phyloP scores from a whole-genome alignment of 2,329 filamentous ascomycete species.

The Passalora sequoiae region DNA sequence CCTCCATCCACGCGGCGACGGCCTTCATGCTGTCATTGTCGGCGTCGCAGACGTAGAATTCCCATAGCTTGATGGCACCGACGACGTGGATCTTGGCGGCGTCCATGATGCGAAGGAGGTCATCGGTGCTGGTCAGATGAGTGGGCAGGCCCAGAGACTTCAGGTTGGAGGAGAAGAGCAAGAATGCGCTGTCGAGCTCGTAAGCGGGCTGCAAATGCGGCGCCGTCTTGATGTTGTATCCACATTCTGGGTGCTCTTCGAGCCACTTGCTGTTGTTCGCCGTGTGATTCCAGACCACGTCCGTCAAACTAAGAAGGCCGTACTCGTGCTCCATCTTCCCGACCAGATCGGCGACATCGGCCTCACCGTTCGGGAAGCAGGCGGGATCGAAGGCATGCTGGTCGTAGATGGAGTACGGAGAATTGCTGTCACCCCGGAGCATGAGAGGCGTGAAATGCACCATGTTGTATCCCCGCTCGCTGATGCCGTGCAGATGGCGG shows the following conservation, averaged over 20 bases:
- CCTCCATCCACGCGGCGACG: slow-evolving; percentile 65
- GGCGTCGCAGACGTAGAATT: slow-evolving; percentile 83
- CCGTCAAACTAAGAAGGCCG: slow-evolving; percentile 80
- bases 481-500: slow-evolving; percentile 79
- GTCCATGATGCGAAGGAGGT: slow-evolving; percentile 76
- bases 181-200: slow-evolving; percentile 71
- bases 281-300: slow-evolving; percentile 97
- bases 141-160: slow-evolving; percentile 67
- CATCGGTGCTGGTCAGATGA: slow-evolving; percentile 62
- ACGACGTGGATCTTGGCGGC: slow-evolving; percentile 77
- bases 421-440: slow-evolving; percentile 83
- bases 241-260: slow-evolving; percentile 86
- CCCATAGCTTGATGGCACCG: slow-evolving; percentile 74
- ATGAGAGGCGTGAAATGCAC: slow-evolving; percentile 96
- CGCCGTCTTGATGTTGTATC: slow-evolving; percentile 88
- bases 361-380: slow-evolving; percentile 78
- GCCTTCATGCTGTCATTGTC: slow-evolving; percentile 64
- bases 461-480: slow-evolving; percentile 94
- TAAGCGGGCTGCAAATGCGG: slow-evolving; percentile 64
- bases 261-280: slow-evolving; percentile 94
- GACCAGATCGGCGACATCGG: slow-evolving; percentile 72
- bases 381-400: slow-evolving; percentile 79
- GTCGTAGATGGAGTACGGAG: slow-evolving; percentile 93
- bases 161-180: slow-evolving; percentile 59
- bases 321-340: slow-evolving; percentile 77